phyloP scores from a whole-genome alignment of 257 asterid genomes.

The Solanum chaucha region DNA sequence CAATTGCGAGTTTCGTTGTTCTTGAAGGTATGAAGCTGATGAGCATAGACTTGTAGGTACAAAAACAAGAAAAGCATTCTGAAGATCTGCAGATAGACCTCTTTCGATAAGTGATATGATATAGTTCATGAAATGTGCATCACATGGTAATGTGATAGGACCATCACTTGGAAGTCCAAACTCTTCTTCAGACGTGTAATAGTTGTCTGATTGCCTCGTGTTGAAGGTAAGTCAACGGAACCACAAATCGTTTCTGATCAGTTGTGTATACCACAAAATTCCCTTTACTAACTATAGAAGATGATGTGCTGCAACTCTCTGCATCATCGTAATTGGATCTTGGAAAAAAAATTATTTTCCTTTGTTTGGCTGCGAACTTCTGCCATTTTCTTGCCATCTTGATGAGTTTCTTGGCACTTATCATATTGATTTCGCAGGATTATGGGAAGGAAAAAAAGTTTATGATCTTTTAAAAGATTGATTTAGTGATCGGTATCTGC shows the following conservation, averaged over 20 bases:
- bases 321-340: background rate
- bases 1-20: background rate
- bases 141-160: background rate
- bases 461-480: background rate
- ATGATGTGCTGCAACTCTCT: background rate
- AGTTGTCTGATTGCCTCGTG: constrained; percentile 5
- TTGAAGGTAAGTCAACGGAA: constrained; percentile 19
- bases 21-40: background rate
- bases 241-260: background rate
- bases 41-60: background rate
- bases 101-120: background rate
- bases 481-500: background rate
- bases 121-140: background rate
- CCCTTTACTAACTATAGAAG: constrained; percentile 4
- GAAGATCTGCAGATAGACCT: background rate
- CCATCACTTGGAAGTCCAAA: background rate
- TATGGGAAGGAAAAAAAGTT: background rate
- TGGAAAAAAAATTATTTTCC: background rate
- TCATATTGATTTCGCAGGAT: background rate
- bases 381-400: background rate
- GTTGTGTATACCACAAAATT: background rate
- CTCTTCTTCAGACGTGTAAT: constrained; percentile 20
- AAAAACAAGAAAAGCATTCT: constrained; percentile 9
- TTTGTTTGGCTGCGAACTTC: background rate
- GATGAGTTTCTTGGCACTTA: background rate